Evolutionary conservation across 2,329 filamentous ascomycete species (phyloP).

Genomic region (Arthrocladium fulminans): DNA sequence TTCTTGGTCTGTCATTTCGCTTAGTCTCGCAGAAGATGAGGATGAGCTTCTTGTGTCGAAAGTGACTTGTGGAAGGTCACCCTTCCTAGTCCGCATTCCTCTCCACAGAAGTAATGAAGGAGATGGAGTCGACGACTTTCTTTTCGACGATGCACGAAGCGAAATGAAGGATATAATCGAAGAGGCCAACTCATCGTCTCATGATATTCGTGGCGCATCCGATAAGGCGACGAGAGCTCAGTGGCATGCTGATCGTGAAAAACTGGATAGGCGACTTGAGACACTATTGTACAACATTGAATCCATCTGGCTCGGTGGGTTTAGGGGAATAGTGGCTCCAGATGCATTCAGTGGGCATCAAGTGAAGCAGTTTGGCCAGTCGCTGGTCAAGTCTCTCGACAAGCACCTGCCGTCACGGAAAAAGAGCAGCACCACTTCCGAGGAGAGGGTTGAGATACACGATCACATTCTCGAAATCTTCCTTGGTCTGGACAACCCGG

Average conservation of each 20-base stretch:
- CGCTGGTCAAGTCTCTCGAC: constrained; percentile 70
- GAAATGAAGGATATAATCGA: constrained; percentile 78
- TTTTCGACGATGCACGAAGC: constrained; percentile 67
- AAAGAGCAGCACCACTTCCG: constrained; percentile 47
- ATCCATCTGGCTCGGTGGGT: constrained; percentile 88
- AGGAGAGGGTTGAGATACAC: constrained; percentile 48
- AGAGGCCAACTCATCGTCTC: constrained; percentile 73
- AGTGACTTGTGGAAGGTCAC: constrained; percentile 62
- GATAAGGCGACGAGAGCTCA: constrained; percentile 61
- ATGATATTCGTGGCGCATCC: constrained; percentile 52
- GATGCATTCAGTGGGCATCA: constrained; percentile 54
- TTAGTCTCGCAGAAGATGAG: constrained; percentile 70
- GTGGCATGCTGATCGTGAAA: constrained; percentile 85
- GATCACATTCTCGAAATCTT: constrained; percentile 75
- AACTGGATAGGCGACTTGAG: constrained; percentile 65
- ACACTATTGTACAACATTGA: constrained; percentile 79
- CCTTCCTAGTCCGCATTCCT: constrained; percentile 80
- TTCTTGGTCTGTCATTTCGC: constrained; percentile 75
- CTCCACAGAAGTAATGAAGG: constrained; percentile 75
- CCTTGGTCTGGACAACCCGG: constrained; percentile 67
- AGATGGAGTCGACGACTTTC: constrained; percentile 70
- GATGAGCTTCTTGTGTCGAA: constrained; percentile 87
- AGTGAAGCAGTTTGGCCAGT: constrained; percentile 65
- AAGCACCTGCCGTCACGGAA: constrained; percentile 76
- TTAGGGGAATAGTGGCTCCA: constrained; percentile 86